Evolutionary conservation across 1,139 yeast species (phyloP), one percentile per base, ranked within the genome.

Genomic region (Saccharomyces hybrid): DNA sequence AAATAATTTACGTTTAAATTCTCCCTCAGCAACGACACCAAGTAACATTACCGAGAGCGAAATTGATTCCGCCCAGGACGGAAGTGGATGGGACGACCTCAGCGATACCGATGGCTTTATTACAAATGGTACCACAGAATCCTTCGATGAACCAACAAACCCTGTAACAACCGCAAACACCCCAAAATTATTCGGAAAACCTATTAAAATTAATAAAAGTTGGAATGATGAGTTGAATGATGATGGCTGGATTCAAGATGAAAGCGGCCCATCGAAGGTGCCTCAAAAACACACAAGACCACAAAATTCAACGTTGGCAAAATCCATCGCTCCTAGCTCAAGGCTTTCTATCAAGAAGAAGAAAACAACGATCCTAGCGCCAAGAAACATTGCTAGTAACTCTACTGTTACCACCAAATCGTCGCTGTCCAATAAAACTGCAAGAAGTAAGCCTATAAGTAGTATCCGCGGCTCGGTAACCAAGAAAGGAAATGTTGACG

Each of bases 161-260:
- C 57, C 50, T 13, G 47, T 31, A 14, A 32, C 50, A n/a, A 20
- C 28, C 1, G 28, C 32, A n/a, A 11, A 11, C 8, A 13, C 30
- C n/a, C 54, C 38, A 23, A 16, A 27, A 3, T 9, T 38, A 8
- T 27, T 16, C 7, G 57, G 57, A 9, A 52, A 34, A 64, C 51
- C 53, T 9, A 60, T 57, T 7, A 49, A 56, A 16, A 49, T 59
- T 1, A 57, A 56, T 32, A 59, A 62, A 47, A 58, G 65, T 3
- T 64, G 67, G 67, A 59, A 61, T 48, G 55, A 51, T 28, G 58
- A 59, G 5, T 32, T 60, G 14, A 53, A 54, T 25, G 55, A 38
- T 38, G 16, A 38, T 11, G 44, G 16, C 44, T 38, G 44, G 44
- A 16, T 8, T 11, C 44, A 38, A 9, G 23, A 38, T 16, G 44